phyloP scores from a whole-genome alignment of 169 alveolate species.

The Ichthyophthirius multifiliis region DNA sequence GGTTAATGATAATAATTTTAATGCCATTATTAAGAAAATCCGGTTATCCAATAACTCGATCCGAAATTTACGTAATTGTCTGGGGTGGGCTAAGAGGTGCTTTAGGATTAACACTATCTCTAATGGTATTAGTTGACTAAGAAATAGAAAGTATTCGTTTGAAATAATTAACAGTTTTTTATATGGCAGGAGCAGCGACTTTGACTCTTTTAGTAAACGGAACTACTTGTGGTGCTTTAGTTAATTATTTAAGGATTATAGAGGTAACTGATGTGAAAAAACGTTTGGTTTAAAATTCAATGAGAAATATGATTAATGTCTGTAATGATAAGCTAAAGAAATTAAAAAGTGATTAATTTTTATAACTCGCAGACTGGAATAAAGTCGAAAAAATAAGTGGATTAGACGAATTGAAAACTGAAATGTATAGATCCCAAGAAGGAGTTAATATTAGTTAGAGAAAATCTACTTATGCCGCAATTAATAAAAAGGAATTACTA shows the following conservation, averaged over 20 bases:
- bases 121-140: slow-evolving; percentile 49
- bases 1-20: slow-evolving; percentile 19
- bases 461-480: slow-evolving; percentile 21
- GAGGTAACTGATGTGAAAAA: slow-evolving; percentile 36
- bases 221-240: slow-evolving; percentile 44
- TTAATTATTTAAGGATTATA: slow-evolving; percentile 29
- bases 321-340: slow-evolving; percentile 21
- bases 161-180: slow-evolving; percentile 42
- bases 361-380: slow-evolving; percentile 45
- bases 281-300: slow-evolving; percentile 24
- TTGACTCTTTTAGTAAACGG: slow-evolving; percentile 50
- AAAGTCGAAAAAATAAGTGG: slow-evolving; percentile 32
- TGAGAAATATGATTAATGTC: slow-evolving; percentile 17
- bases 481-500: slow-evolving; percentile 7
- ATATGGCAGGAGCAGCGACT: slow-evolving; percentile 55
- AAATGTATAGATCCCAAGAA: background rate
- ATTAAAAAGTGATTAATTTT: slow-evolving; percentile 29
- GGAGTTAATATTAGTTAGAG: slow-evolving; percentile 12
- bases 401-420: slow-evolving; percentile 8
- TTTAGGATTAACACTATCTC: slow-evolving; percentile 54
- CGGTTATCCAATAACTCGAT: slow-evolving; percentile 54
- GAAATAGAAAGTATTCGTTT: slow-evolving; percentile 34
- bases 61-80: slow-evolving; percentile 47
- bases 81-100: slow-evolving; percentile 72
- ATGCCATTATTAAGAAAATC: slow-evolving; percentile 42